Evolutionary conservation across 305 asterid genomes (phyloP).

Genomic region (Rubia peregrina): DNA sequence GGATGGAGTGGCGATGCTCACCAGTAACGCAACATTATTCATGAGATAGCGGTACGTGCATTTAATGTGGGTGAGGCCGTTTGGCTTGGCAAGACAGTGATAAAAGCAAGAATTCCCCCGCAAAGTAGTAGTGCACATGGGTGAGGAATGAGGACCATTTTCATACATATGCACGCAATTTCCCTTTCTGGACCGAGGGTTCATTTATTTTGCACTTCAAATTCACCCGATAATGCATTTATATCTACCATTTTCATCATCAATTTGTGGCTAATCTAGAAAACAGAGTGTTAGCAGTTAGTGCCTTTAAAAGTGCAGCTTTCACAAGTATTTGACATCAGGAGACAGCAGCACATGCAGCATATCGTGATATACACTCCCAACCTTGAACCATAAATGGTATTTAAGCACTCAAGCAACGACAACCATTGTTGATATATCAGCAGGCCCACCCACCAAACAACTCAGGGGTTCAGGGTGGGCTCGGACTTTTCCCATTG

Average conservation of each 20-base stretch:
- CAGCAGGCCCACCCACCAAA: too few species aligned
- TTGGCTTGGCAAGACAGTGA: neutral
- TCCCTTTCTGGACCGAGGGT: slow-evolving; percentile 7
- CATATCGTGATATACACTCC: neutral
- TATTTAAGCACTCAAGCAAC: neutral
- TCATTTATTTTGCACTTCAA: neutral
- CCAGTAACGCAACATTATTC: too few species aligned
- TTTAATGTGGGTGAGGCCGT: neutral
- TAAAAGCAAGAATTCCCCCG: neutral
- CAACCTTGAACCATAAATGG: slow-evolving; percentile 8
- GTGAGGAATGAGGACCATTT: slow-evolving; percentile 1
- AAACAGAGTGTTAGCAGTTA: neutral
- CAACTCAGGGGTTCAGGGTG: too few species aligned
- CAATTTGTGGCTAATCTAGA: neutral
- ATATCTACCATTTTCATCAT: neutral
- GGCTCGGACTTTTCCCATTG: too few species aligned
- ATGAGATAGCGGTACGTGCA: neutral
- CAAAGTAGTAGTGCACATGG: slow-evolving; percentile 7
- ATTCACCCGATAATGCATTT: neutral
- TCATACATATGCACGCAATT: neutral
- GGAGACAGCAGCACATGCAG: slow-evolving; percentile 11
- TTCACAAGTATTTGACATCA: neutral
- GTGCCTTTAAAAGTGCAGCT: neutral
- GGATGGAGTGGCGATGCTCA: too few species aligned
- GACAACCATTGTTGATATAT: too few species aligned